Base-by-base conservation (phyloP, 805 yeast species). In the Scheffersomyces amazonensis region DNA sequence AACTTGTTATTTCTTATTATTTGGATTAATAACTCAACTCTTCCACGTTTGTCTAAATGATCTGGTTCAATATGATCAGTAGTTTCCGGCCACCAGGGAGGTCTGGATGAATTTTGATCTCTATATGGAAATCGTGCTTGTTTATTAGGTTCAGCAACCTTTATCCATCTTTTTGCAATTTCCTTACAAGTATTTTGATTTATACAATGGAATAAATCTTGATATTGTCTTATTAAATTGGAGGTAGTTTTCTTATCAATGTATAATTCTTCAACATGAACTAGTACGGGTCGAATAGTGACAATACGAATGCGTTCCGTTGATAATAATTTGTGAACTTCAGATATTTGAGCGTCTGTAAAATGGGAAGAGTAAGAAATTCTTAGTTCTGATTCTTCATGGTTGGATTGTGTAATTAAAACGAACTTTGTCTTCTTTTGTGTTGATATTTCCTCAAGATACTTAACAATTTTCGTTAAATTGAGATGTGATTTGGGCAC, bases 1-100 rank as follows among this genome's bases (percentile, higher is more conserved):
- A 50, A 39, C 2, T 32, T 35, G 1, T 49, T 50, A 38, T 54
- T 49, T 16, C 58, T 35, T 5, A 69, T 35, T 10, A 80, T 64
- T 10, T 60, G 45, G 22, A 73, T 58, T 52, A 85, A 56, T 17
- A 84, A 57, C 4, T 50, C 52, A 15, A 82, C 49, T 37, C 93
- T 62, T 48, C 80, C 83, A 1, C 59, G 61, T 52, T 80, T 83
- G 41, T 66, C 70, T 40, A 85, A 60, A 58, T 85, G 91, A 53
- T 83, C 91, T 0, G 91, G 91, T 50, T 84, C 90, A 31, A 65
- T 68, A 57, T 84, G 91, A 25, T 76, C 62, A 1, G 81, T 75
- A 10, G 45, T 40, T 0, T 31, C 25, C 0, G 90, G 90, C 93
- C 93, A 84, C 90, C 90, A 83, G 4, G 52, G 49, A 0, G 91